Conservation (phyloP, 2,329 filamentous ascomycete species). For the Penicillium brasilianum region DNA sequence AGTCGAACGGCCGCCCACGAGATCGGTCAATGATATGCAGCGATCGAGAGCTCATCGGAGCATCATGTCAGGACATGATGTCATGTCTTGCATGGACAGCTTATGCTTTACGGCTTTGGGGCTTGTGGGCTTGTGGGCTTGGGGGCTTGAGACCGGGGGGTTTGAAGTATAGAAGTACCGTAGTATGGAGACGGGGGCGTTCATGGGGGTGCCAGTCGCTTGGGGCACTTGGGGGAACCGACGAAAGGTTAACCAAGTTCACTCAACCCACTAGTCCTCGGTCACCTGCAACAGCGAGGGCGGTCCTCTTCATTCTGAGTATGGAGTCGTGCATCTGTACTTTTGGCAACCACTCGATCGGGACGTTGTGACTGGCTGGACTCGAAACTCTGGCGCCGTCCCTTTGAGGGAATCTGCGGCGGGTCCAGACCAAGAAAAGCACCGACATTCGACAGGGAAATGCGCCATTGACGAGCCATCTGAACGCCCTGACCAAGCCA, state of each 20-base stretch:
- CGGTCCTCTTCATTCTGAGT: not conserved
- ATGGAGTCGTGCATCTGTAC: not conserved
- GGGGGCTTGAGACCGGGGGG: not conserved
- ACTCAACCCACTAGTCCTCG: not conserved
- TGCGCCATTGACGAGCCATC: slow-evolving; percentile 3
- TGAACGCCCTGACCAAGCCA: not conserved
- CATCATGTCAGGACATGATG: slow-evolving; percentile 9
- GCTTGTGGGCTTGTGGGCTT: no score
- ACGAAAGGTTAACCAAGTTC: not conserved
- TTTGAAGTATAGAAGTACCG: not conserved
- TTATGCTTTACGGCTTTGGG: not conserved
- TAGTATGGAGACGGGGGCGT: slow-evolving; percentile 6
- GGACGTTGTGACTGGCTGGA: not conserved
- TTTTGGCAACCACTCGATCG: not conserved
- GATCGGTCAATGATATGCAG: slow-evolving; percentile 32
- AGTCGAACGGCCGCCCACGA: slow-evolving; percentile 14
- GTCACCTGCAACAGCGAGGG: not conserved
- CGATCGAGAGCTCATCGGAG: slow-evolving; percentile 28
- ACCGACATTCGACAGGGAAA: not conserved
- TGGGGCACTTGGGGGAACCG: slow-evolving; percentile 4
- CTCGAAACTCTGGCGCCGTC: not conserved
- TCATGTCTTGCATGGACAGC: slow-evolving; percentile 13
- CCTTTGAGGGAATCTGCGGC: not conserved
- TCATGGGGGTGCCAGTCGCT: slow-evolving; percentile 9
- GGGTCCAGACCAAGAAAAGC: not conserved